Percentiles rank a stretch among this genome's conserved stretches.
Evolutionary conservation across 2,329 filamentous ascomycete species (phyloP).

Genomic region (Aspergillus jensenii): DNA sequence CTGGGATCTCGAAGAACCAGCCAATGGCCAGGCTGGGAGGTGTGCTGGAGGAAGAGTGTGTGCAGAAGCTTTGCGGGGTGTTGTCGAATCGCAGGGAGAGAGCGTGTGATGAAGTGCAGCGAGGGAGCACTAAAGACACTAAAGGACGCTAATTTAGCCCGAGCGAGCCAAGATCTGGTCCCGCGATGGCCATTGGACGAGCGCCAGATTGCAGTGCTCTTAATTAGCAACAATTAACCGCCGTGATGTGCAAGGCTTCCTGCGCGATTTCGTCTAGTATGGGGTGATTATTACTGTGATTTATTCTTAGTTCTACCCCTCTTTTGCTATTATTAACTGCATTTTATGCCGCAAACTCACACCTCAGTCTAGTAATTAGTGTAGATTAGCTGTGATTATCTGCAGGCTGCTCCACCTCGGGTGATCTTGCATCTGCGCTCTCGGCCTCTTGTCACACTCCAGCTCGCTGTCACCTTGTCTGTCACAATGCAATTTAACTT

Average conservation of each 20-base stretch:
- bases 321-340: not conserved
- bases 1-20: slow-evolving; percentile 2
- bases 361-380: too few species aligned
- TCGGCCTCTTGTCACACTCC: slow-evolving; percentile 18
- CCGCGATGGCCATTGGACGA: slow-evolving; percentile 17
- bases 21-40: slow-evolving; percentile 9
- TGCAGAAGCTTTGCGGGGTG: slow-evolving; percentile 14
- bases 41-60: not conserved
- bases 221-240: slow-evolving; percentile 5
- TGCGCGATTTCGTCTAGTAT: not conserved
- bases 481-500: slow-evolving; percentile 2
- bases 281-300: not conserved
- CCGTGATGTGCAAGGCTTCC: not conserved
- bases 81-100: slow-evolving; percentile 7
- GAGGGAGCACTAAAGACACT: not conserved
- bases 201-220: slow-evolving; percentile 6
- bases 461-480: not conserved
- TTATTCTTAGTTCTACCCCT: not conserved
- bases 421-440: slow-evolving; percentile 16
- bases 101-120: slow-evolving; percentile 15
- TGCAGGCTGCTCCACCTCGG: slow-evolving; percentile 13
- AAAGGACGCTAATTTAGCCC: slow-evolving; percentile 15
- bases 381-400: too few species aligned
- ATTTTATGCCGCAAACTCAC: not conserved
- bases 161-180: slow-evolving; percentile 25